A percentile compares a stretch with the other conserved stretches of the same genome.
phyloP scores from a whole-genome alignment of 2,329 filamentous ascomycete species.

The Ustilaginoidea virens region DNA sequence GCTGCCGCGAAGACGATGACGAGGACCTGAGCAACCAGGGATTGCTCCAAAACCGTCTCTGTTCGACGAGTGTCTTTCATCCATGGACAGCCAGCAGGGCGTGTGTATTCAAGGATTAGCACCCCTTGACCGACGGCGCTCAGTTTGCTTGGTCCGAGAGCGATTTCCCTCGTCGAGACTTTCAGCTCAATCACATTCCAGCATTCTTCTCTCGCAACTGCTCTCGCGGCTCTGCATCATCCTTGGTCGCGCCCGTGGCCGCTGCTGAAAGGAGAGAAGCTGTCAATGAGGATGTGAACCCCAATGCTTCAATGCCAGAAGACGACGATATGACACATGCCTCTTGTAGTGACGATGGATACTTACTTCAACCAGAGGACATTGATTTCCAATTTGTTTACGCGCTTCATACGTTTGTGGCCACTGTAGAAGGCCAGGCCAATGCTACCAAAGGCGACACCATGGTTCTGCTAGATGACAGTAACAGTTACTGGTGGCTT shows the following conservation, averaged over 20 bases:
- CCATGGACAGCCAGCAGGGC: not conserved
- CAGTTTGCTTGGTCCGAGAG: not conserved
- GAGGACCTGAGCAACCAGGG: conserved; percentile 14
- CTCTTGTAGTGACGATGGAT: conserved; percentile 59
- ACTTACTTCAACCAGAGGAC: conserved; percentile 91
- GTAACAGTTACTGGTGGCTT: conserved; percentile 99
- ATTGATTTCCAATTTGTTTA: conserved; percentile 99
- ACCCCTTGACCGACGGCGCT: not conserved
- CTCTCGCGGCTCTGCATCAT: too few species aligned
- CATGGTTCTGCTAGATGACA: conserved; percentile 95
- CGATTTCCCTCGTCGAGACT: not conserved
- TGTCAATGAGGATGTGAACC: not conserved
- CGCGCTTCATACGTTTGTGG: conserved; percentile 91
- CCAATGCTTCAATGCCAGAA: conserved; percentile 19
- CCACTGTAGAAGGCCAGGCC: conserved; percentile 93
- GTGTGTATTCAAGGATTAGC: conserved; percentile 3
- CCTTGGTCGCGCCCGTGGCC: too few species aligned
- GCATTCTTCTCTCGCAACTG: too few species aligned
- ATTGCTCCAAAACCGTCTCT: not conserved
- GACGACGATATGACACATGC: conserved; percentile 52
- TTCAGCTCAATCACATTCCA: not conserved
- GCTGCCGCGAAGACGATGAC: conserved; percentile 9
- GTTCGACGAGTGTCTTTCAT: not conserved
- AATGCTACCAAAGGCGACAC: conserved; percentile 98
- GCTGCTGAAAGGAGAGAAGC: too few species aligned